phyloP scores from a whole-genome alignment of 2,329 filamentous ascomycete genomes.

The Talaromyces verruculosus region DNA sequence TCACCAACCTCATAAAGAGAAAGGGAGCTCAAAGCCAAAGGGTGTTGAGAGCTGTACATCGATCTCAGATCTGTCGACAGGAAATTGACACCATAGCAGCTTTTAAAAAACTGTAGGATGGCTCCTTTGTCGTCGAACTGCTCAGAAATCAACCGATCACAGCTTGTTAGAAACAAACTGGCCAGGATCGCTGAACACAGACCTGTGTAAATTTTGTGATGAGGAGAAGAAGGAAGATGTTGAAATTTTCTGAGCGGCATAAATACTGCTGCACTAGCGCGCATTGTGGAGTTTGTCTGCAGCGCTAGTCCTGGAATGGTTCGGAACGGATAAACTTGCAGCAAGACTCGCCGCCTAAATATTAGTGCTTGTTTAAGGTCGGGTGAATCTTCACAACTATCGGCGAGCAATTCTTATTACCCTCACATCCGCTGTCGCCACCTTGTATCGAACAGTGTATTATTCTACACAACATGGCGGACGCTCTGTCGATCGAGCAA shows the following conservation, averaged over 20 bases:
- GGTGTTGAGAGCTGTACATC: conserved; percentile 56
- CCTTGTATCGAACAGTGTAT: neutral
- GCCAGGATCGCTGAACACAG: conserved; percentile 82
- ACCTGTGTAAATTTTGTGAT: conserved; percentile 57
- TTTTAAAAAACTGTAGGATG: conserved; percentile 51
- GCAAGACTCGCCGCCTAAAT: conserved; percentile 2
- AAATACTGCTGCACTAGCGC: conserved; percentile 27
- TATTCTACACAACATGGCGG: conserved; percentile 40
- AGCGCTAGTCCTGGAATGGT: conserved; percentile 27
- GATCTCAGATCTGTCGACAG: conserved; percentile 94
- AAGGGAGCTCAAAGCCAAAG: conserved; percentile 65
- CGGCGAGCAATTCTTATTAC: neutral
- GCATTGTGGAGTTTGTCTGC: conserved; percentile 23
- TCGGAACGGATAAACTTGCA: conserved; percentile 17
- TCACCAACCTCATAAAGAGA: conserved; percentile 53
- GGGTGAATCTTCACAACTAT: neutral
- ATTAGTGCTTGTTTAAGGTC: neutral
- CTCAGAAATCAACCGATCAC: conserved; percentile 75
- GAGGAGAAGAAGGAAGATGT: conserved; percentile 40
- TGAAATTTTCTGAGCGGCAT: conserved; percentile 37
- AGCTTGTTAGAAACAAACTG: conserved; percentile 42
- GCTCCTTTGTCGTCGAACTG: conserved; percentile 88
- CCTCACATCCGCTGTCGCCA: neutral
- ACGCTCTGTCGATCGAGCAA: conserved; percentile 78
- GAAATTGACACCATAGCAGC: conserved; percentile 76